Percentiles rank a stretch among this genome's conserved stretches.
Conservation (phyloP, 2,329 filamentous ascomycete genomes). For the Diaporthe citrichinensis region DNA sequence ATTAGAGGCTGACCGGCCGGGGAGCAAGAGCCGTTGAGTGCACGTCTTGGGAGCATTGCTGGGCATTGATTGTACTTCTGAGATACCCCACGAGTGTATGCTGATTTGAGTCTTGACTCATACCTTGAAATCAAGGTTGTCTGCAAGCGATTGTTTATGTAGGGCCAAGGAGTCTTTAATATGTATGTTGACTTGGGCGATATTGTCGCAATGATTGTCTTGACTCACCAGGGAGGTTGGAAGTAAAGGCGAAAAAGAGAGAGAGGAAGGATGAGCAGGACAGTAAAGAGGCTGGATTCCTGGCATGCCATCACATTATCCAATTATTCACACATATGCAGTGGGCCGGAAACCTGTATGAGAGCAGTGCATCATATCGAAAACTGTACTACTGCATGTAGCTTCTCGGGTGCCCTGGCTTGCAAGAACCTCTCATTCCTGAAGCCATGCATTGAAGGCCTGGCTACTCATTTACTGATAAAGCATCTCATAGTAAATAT, state of each 20-base stretch:
- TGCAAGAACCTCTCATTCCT: neutral
- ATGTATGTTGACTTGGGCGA: neutral
- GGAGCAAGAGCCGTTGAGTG: conserved; percentile 9
- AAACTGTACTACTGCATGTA: too few species aligned
- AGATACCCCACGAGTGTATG: conserved; percentile 44
- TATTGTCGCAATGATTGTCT: neutral
- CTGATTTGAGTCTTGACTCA: conserved; percentile 18
- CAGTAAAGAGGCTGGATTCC: neutral
- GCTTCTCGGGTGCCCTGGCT: neutral
- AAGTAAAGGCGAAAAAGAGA: too few species aligned
- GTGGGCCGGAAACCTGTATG: neutral
- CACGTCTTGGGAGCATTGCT: conserved; percentile 21
- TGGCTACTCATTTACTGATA: neutral
- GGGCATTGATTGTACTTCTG: conserved; percentile 19
- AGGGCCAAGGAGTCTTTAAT: neutral
- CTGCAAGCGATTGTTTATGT: neutral
- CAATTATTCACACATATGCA: neutral
- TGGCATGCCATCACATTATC: neutral
- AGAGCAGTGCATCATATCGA: neutral
- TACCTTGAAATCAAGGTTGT: neutral
- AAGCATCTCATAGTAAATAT: neutral
- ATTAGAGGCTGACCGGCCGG: conserved; percentile 34
- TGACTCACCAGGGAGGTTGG: neutral
- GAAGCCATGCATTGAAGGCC: neutral
- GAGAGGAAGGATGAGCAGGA: neutral